These are phyloP conservation scores for Hyphochytrium catenoides DNA, from an alignment of 352 stramenopile species.

Conservation along the genomic window DNA sequence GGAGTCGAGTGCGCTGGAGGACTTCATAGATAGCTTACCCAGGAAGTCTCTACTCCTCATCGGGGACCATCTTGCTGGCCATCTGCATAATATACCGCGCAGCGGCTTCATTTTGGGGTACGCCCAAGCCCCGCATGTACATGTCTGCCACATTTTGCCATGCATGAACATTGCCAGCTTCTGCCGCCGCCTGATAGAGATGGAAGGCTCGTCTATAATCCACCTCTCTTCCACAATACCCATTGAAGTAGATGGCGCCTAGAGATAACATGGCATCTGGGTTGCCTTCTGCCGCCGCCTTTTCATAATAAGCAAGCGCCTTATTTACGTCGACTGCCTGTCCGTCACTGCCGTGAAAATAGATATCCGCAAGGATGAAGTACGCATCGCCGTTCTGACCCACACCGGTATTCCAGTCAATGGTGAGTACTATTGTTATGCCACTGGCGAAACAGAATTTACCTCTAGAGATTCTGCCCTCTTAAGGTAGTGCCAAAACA, in stretches of 20 bases:
- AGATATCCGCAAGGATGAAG: conserved; percentile 62
- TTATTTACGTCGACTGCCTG: conserved; percentile 3
- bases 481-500: conserved; percentile 36
- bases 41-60: no score
- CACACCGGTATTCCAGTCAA: no score
- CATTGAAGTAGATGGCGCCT: conserved; percentile 46
- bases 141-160: conserved; percentile 69
- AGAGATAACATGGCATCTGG: conserved; percentile 49
- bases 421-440: no score
- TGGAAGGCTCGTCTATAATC: conserved; percentile 50
- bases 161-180: conserved; percentile 47
- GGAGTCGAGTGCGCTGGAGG: no score
- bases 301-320: conserved; percentile 19
- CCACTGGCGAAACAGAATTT: no score
- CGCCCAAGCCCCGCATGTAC: conserved; percentile 39
- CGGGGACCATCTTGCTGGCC: conserved; percentile 37
- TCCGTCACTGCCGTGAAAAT: conserved; percentile 47
- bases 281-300: conserved; percentile 27
- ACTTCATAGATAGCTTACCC: no score
- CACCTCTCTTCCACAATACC: conserved; percentile 25
- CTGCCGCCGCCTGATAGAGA: conserved; percentile 58
- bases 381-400: conserved; percentile 32
- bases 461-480: no score
- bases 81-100: conserved; percentile 59
- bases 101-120: conserved; percentile 43